Conservation (phyloP, 1,139 yeast species). For the Yamadazyma triangularis region DNA sequence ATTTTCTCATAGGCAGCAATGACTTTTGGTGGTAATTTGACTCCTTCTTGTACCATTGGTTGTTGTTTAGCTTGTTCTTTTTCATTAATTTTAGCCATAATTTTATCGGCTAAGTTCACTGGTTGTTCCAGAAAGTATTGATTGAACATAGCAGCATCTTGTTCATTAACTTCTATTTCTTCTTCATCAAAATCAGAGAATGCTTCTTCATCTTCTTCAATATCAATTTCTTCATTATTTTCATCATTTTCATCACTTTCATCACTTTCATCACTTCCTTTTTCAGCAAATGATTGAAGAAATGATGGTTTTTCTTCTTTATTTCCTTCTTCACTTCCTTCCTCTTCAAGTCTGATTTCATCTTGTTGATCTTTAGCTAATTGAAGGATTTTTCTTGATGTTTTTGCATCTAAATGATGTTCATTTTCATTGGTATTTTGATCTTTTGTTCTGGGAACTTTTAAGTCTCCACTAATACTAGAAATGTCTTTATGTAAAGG, state of each 20-base stretch:
- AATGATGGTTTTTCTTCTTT: constrained; percentile 14
- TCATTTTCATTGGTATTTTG: constrained; percentile 42
- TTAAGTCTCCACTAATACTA: constrained; percentile 66
- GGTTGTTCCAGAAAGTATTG: constrained; percentile 42
- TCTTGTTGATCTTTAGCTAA: constrained; percentile 91
- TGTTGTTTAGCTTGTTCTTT: constrained; percentile 44
- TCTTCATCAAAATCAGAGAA: constrained; percentile 49
- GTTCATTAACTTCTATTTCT: constrained; percentile 62
- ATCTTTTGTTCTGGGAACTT: constrained; percentile 25
- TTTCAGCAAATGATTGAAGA: constrained; percentile 20
- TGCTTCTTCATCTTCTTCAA: constrained; percentile 32
- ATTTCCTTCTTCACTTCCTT: constrained; percentile 9
- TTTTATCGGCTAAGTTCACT: constrained; percentile 82
- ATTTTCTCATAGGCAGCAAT: constrained; percentile 91
- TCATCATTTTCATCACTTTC: constrained; percentile 27
- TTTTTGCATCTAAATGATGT: constrained; percentile 70
- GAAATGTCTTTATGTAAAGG: constrained; percentile 78
- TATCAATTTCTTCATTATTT: constrained; percentile 21
- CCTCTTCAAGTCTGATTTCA: constrained; percentile 69
- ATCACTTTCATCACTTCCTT: constrained; percentile 34
- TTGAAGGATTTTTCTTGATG: constrained; percentile 81
- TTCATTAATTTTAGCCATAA: constrained; percentile 82
- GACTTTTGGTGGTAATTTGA: constrained; percentile 89
- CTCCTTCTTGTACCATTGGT: constrained; percentile 49
- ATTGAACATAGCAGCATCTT: constrained; percentile 68